Evolutionary conservation across 805 yeast genomes (phyloP), one percentile per base, ranked within the genome.

Genomic region (Spathaspora sp.): DNA sequence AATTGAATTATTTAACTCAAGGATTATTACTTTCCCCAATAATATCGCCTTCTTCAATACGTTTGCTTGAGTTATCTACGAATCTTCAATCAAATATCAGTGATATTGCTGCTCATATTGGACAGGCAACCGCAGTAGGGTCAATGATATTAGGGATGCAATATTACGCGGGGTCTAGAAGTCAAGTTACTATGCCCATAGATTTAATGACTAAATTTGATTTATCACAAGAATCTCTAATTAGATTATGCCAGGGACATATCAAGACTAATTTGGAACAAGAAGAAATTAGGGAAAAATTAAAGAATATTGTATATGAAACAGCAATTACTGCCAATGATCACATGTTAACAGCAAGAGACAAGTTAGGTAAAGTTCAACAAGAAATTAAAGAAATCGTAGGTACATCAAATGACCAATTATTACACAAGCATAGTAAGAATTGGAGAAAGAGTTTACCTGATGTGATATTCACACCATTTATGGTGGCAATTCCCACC

Each of bases 241-340:
- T 87, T 28, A 68, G 86, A 29, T 53, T 75, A 7, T 55, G 71
- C 17, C 78, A 75, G 57, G 81, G 82, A 5, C 76, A 78, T 26
- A 57, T 73, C 8, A 51, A 55, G 20, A 64, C 63, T 10, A 62
- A 60, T 4, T 55, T 59, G 2, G 69, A 62, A 9, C 52, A 60
- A 2, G 39, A 48, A 6, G 72, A 64, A n/a, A 56, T 64, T 2
- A 55, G 61, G 28, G 72, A 70, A 8, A 67, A 66, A 49, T 59
- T 87, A 52, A 78, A 79, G 53, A 82, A 85, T 59, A 81, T 83
- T 8, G 73, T 87, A 1, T 89, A 78, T 60, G 89, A 85, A 46
- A 79, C 86, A 5, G 88, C 94, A 2, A 81, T 86, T 5, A 69
- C 77, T 0, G 94, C 96, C 2, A 89, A 89, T 66, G 96, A 89